Conservation (phyloP, 331 rosid genomes). For the Telfairia occidentalis region DNA sequence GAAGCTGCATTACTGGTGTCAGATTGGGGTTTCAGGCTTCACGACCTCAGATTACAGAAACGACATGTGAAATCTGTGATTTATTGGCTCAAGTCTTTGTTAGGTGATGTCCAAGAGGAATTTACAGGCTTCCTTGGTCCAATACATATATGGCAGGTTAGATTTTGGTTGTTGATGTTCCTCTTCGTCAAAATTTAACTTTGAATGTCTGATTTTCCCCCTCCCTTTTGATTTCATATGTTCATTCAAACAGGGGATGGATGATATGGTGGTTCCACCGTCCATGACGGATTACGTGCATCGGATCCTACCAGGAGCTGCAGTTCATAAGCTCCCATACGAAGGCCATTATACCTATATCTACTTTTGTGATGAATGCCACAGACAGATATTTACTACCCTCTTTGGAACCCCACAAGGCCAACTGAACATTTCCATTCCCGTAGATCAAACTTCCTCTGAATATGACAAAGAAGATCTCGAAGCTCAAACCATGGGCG, state of each 20-base stretch:
- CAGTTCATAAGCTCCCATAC: constrained; percentile 91
- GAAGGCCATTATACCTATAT: constrained; percentile 92
- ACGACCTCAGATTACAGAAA: constrained; percentile 78
- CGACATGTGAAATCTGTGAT: constrained; percentile 33
- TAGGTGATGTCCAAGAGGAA: constrained; percentile 50
- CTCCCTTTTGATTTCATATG: neutral
- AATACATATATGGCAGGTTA: constrained; percentile 95
- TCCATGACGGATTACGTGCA: constrained; percentile 91
- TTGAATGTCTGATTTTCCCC: neutral
- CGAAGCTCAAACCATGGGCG: constrained; percentile 19
- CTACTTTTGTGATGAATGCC: constrained; percentile 92
- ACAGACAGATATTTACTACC: constrained; percentile 87
- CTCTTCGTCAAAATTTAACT: neutral
- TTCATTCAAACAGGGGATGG: constrained; percentile 69
- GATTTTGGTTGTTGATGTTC: constrained; percentile 15
- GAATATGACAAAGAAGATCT: constrained; percentile 26
- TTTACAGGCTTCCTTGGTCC: constrained; percentile 87
- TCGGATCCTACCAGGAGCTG: constrained; percentile 81
- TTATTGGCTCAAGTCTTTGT: constrained; percentile 57
- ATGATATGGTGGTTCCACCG: constrained; percentile 84
- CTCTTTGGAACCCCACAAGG: constrained; percentile 95
- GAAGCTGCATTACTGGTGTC: constrained; percentile 87
- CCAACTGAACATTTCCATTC: constrained; percentile 29
- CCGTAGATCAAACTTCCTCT: constrained; percentile 20
- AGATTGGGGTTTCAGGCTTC: constrained; percentile 91